Conservation (phyloP, 2,329 filamentous ascomycete genomes). For the Aspergillus fumigatiaffinis region DNA sequence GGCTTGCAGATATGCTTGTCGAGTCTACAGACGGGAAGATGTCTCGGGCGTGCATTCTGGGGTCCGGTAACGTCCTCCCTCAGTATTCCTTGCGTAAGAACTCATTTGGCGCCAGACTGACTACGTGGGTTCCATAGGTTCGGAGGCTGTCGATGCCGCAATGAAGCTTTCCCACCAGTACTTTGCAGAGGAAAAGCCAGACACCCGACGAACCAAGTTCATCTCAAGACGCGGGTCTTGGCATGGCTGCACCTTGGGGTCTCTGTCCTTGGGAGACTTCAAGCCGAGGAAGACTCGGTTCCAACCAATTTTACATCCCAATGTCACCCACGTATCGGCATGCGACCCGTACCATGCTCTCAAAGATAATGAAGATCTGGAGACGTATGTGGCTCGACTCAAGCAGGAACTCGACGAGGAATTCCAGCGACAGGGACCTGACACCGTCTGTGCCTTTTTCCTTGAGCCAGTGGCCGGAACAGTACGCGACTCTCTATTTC, state of each 20-base stretch:
- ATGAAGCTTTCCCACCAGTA: slow-evolving; percentile 65
- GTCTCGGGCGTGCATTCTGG: too few species aligned
- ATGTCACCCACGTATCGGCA: too few species aligned
- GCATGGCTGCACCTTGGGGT: slow-evolving; percentile 66
- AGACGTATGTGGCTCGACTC: slow-evolving; percentile 37
- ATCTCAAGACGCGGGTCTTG: slow-evolving; percentile 63
- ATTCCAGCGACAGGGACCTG: slow-evolving; percentile 59
- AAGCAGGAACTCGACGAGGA: slow-evolving; percentile 62
- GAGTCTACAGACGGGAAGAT: too few species aligned
- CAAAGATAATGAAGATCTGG: too few species aligned
- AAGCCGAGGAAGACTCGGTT: slow-evolving; percentile 50
- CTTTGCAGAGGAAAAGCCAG: slow-evolving; percentile 49
- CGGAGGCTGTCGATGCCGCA: slow-evolving; percentile 64
- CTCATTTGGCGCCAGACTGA: too few species aligned
- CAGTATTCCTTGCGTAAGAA: too few species aligned
- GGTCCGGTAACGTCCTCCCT: too few species aligned
- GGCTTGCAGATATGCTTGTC: too few species aligned
- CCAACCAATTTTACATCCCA: too few species aligned
- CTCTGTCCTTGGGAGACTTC: slow-evolving; percentile 64
- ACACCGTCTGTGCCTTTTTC: slow-evolving; percentile 66
- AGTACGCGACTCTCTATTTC: slow-evolving; percentile 27
- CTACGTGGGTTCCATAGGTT: slow-evolving; percentile 19
- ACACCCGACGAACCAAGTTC: slow-evolving; percentile 54
- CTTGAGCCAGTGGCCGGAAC: slow-evolving; percentile 66
- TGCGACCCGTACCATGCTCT: too few species aligned